Percentiles rank a stretch among this genome's conserved stretches.
phyloP scores from a whole-genome alignment of 768 basidiomycete genomes.

The Pholiota conissans region DNA sequence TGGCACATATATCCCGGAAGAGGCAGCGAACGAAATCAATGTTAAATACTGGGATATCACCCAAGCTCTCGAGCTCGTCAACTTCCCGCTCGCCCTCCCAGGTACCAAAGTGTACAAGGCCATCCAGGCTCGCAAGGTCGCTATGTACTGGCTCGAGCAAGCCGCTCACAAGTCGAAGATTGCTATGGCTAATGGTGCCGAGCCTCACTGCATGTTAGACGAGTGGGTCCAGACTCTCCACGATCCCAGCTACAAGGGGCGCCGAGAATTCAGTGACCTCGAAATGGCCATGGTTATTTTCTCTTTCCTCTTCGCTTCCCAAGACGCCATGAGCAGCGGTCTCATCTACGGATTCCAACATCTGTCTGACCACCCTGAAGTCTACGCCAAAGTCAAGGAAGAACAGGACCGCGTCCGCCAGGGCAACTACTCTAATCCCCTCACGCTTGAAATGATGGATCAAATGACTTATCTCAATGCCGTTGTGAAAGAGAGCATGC shows the following conservation, averaged over 20 bases:
- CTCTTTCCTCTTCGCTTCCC: conserved; percentile 94
- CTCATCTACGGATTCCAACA: conserved; percentile 97
- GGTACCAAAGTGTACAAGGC: conserved; percentile 97
- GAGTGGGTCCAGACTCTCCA: conserved; percentile 82
- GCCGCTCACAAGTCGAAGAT: conserved; percentile 82
- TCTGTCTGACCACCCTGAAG: conserved; percentile 87
- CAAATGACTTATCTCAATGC: conserved; percentile 92
- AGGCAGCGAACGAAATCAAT: conserved; percentile 77
- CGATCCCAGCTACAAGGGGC: conserved; percentile 70
- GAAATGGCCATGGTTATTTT: conserved; percentile 98
- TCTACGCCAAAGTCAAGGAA: conserved; percentile 84
- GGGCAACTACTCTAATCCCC: conserved; percentile 70
- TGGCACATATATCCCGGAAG: conserved; percentile 83
- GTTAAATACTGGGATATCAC: conserved; percentile 98
- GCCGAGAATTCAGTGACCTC: conserved; percentile 83
- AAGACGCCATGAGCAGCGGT: conserved; percentile 98
- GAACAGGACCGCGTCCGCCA: conserved; percentile 86
- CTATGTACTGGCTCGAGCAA: conserved; percentile 75
- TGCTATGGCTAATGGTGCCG: conserved; percentile 76
- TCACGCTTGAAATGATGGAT: conserved; percentile 89
- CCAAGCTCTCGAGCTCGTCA: conserved; percentile 93
- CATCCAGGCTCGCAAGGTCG: conserved; percentile 85
- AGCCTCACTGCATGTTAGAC: conserved; percentile 89
- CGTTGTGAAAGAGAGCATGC: conserved; percentile 90
- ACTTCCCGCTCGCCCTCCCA: conserved; percentile 93